Percentiles rank a stretch among this genome's conserved stretches.
Conservation (phyloP, 495 filamentous ascomycete species). For the Penicillium atrosanguineum region DNA sequence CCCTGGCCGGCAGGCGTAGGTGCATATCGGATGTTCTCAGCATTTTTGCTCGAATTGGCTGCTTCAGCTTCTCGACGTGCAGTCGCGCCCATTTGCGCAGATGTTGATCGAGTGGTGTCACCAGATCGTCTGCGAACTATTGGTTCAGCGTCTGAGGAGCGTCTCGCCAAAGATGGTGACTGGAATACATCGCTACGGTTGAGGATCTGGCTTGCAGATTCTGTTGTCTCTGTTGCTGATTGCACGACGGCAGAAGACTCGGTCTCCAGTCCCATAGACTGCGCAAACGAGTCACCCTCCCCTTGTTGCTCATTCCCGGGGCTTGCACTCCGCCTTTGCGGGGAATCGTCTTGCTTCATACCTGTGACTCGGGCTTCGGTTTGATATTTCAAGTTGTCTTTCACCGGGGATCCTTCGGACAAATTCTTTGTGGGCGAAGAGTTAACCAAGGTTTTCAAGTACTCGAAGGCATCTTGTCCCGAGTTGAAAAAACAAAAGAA, state of each 20-base stretch:
- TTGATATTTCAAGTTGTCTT: not conserved
- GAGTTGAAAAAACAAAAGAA: conserved; percentile 94
- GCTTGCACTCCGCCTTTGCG: conserved; percentile 56
- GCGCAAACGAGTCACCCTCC: conserved; percentile 74
- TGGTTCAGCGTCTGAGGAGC: conserved; percentile 26
- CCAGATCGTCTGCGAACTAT: conserved; percentile 36
- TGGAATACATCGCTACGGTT: conserved; percentile 84
- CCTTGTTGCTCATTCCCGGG: conserved; percentile 56
- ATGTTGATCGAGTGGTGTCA: conserved; percentile 39
- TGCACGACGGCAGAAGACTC: conserved; percentile 66
- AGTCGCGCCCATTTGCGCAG: conserved; percentile 12
- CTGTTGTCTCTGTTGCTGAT: conserved; percentile 70
- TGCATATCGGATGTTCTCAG: conserved; percentile 14
- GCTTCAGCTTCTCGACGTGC: not conserved
- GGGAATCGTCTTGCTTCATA: conserved; percentile 4
- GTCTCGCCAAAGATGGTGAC: conserved; percentile 54
- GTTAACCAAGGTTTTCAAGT: conserved; percentile 72
- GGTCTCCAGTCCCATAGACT: conserved; percentile 65
- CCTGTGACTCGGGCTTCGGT: conserved; percentile 16
- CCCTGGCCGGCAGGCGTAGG: conserved; percentile 23
- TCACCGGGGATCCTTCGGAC: conserved; percentile 6
- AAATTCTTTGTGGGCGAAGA: conserved; percentile 51
- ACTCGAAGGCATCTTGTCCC: conserved; percentile 78
- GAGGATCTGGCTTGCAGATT: conserved; percentile 88
- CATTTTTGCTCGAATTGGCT: not conserved